Evolutionary conservation across 2,329 filamentous ascomycete genomes (phyloP), one percentile per base, ranked within the genome.

Genomic region (Colletotrichum simmondsii): DNA sequence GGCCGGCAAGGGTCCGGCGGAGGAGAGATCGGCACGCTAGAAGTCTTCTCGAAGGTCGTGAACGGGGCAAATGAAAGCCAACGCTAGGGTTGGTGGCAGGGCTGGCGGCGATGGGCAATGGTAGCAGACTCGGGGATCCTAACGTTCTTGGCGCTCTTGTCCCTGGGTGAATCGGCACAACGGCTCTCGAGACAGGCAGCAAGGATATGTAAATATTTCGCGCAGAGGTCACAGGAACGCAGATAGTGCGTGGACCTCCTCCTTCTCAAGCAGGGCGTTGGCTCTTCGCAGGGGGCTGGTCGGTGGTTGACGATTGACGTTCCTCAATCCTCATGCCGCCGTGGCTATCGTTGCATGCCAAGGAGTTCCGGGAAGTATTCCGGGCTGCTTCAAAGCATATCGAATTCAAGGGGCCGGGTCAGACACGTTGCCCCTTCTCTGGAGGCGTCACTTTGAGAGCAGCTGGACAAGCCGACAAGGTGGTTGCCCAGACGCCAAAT

Each of bases 1-100:
- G 26, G 56, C 24, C 26, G 28, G 54, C 19, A 24, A 24, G 64
- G 52, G 26, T 30, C 26, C 32, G 19, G 37, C 30, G 53, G 37
- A 66, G 62, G 54, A 46, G 68, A 46, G 68, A 70, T 46, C 68
- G 11, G 53, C 62, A 30, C 67, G 61, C 68, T 70, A 70, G 54
- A 32, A 65, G 22, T 10, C 68, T 70, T 70, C 62, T 70, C 42
- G 68, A 70, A 70, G 61, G 22, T 32, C 49, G 14, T 22, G 28
- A 19, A 53, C 16, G 59, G 53, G 53, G 37, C 32, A 22, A 11
- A 19, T 10, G n/a, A 42, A n/a, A 26, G 16, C 16, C 24, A n/a
- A 28, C 53, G 12, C 22, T 16, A 19, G 46, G 52, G 12, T 35
- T 46, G 26, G 28, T 30, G 42, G 24, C 4, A 46, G 35, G 26